Conservation (phyloP, 2,329 filamentous ascomycete species). For the Fusarium fujikuroi region DNA sequence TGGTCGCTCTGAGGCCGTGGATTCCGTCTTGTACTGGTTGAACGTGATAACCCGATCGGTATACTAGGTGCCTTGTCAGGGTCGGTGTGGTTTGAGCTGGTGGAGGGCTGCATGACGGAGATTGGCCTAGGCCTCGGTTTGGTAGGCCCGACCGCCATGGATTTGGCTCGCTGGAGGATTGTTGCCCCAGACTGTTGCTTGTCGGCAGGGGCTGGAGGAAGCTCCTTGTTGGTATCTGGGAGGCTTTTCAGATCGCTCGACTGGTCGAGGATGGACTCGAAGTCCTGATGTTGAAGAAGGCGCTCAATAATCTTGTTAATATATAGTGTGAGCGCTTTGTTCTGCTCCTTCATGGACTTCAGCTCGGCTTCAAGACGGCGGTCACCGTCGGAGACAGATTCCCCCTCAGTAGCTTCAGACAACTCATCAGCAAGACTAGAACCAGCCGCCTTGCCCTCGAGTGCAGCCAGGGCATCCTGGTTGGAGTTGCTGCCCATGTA, state of each 20-base stretch:
- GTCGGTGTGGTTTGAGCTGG: slow-evolving; percentile 64
- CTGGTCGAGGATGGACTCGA: slow-evolving; percentile 91
- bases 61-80: slow-evolving; percentile 81
- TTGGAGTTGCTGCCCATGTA: slow-evolving; percentile 69
- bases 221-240: slow-evolving; percentile 79
- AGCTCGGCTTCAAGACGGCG: slow-evolving; percentile 82
- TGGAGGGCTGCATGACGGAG: slow-evolving; percentile 63
- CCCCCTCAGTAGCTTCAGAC: slow-evolving; percentile 71
- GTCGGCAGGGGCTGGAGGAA: slow-evolving; percentile 72
- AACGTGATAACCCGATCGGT: slow-evolving; percentile 70
- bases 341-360: slow-evolving; percentile 86
- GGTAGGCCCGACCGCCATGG: slow-evolving; percentile 62
- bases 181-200: slow-evolving; percentile 53
- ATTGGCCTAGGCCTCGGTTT: slow-evolving; percentile 65
- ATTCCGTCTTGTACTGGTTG: slow-evolving; percentile 62
- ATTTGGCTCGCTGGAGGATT: slow-evolving; percentile 70
- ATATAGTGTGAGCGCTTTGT: slow-evolving; percentile 96
- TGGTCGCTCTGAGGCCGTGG: slow-evolving; percentile 72
- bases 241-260: slow-evolving; percentile 65
- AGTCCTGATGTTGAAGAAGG: slow-evolving; percentile 91
- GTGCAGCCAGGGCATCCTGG: slow-evolving; percentile 71
- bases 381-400: slow-evolving; percentile 63
- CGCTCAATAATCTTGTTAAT: slow-evolving; percentile 99
- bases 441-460: slow-evolving; percentile 65
- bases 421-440: slow-evolving; percentile 89